Conservation (phyloP, 768 basidiomycete genomes). For the Mycena filopes region DNA sequence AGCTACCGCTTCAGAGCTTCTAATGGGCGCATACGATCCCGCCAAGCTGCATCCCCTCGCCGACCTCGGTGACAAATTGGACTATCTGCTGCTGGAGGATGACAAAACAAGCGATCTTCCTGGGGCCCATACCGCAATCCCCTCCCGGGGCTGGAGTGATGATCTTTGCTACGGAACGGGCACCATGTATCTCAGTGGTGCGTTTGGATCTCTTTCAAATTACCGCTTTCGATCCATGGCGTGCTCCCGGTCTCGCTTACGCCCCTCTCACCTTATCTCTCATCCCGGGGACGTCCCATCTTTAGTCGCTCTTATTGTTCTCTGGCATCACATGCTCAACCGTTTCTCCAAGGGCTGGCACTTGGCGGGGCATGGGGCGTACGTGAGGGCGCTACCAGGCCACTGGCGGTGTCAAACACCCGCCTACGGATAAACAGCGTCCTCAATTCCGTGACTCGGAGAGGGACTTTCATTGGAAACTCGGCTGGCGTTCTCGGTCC, state of each 20-base stretch:
- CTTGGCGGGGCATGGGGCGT: conserved; percentile 96
- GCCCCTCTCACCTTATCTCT: conserved; percentile 77
- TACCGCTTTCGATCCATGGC: conserved; percentile 60
- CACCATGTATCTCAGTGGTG: conserved; percentile 97
- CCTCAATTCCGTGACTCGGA: conserved; percentile 94
- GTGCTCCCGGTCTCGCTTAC: conserved; percentile 61
- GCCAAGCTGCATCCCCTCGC: conserved; percentile 94
- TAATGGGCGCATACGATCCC: conserved; percentile 90
- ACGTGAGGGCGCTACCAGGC: conserved; percentile 91
- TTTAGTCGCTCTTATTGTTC: conserved; percentile 83
- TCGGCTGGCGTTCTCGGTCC: conserved; percentile 96
- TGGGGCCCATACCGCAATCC: conserved; percentile 90
- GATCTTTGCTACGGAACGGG: conserved; percentile 99
- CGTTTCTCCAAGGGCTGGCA: conserved; percentile 83
- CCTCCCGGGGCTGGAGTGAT: conserved; percentile 98
- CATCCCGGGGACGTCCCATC: conserved; percentile 63
- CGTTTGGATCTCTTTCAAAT: conserved; percentile 74
- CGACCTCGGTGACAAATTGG: conserved; percentile 90
- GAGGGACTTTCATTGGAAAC: conserved; percentile 98
- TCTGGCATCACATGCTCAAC: conserved; percentile 82
- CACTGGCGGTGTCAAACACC: conserved; percentile 85
- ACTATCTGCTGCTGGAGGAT: conserved; percentile 95
- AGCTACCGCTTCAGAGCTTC: conserved; percentile 87
- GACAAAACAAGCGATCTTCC: conserved; percentile 93
- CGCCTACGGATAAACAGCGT: conserved; percentile 96